Base-by-base conservation (phyloP, 1,139 yeast genomes). In the Nakaseomyces kungkrabaensis region DNA sequence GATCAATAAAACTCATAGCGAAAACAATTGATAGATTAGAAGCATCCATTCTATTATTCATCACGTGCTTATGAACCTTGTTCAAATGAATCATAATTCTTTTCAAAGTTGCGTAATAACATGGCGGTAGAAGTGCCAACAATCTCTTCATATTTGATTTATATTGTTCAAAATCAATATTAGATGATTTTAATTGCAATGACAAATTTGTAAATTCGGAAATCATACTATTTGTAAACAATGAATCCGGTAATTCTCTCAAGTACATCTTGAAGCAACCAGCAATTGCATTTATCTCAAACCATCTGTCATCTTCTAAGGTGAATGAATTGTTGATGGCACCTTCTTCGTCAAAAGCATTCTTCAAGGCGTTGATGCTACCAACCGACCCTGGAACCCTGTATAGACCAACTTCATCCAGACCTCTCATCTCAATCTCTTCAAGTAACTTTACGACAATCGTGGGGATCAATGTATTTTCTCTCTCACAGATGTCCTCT, bases 341-440 rank as follows among this genome's bases (percentile, higher is more conserved):
- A 17, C 87, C 87, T 31, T 79, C 77, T 53, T 76, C 77, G 66
- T 92, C 96, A 63, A 92, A 86, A 38, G 81, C 81, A 9, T 74
- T 71, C 63, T 83, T 87, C 54, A 89, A 73, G 27, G 79, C 76
- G 53, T 77, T 79, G 54, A 92, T 81, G 49, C 88, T 87, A 45
- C 87, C 85, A 44, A 88, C 71, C 0, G 97, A 87, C 0, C 97
- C 94, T 52, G 96, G 87, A 54, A 90, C 86, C 66, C 98, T 81
- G 66, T 92, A 92, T 24, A 92, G 73, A 25, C 98, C 98, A 52
- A 88, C 87, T 63, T 90, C 97, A 55, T 86, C 87, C 37, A 92
- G 67, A 0, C 97, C 97, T 50, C 90, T 79, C 31, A 73, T 68
- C 63, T 92, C 97, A 55, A 92, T 82, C 59, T 84, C 95, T 45